Percentiles rank a stretch among this genome's conserved stretches.
phyloP scores from a whole-genome alignment of 2,329 filamentous ascomycete genomes.

The Elsinoe necatrix region DNA sequence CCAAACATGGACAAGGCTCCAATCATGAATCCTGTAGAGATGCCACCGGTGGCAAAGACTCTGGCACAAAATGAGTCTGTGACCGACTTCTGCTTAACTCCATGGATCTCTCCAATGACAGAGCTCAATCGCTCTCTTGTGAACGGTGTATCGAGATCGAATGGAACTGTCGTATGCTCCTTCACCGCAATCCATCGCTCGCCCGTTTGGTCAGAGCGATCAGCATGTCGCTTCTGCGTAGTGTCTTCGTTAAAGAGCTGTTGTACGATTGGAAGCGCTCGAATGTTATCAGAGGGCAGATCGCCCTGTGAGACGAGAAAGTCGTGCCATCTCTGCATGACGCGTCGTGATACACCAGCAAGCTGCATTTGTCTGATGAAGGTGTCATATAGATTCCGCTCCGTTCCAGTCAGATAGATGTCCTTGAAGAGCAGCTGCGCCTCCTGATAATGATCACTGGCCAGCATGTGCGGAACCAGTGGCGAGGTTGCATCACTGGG shows the following conservation, averaged over 20 bases:
- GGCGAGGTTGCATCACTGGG: neutral
- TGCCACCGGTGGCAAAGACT: slow-evolving; percentile 69
- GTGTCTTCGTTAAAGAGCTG: slow-evolving; percentile 22
- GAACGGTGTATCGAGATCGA: slow-evolving; percentile 5
- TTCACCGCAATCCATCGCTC: slow-evolving; percentile 16
- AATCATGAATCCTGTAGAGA: slow-evolving; percentile 64
- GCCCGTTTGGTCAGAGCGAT: slow-evolving; percentile 17
- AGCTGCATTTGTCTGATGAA: slow-evolving; percentile 31
- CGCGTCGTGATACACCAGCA: slow-evolving; percentile 22
- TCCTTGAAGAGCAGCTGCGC: slow-evolving; percentile 23
- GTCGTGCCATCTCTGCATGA: slow-evolving; percentile 34
- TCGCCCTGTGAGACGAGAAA: slow-evolving; percentile 32
- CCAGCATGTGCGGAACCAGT: neutral
- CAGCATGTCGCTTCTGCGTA: neutral
- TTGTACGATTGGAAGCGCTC: slow-evolving; percentile 25
- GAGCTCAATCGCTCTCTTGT: slow-evolving; percentile 28
- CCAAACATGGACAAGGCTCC: slow-evolving; percentile 62
- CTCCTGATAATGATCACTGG: neutral
- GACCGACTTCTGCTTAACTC: slow-evolving; percentile 38
- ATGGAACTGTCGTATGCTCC: neutral
- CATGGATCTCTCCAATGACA: slow-evolving; percentile 33
- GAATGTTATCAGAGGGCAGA: slow-evolving; percentile 30
- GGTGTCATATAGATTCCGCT: slow-evolving; percentile 36
- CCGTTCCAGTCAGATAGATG: slow-evolving; percentile 33
- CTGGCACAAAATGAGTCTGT: slow-evolving; percentile 67